A percentile compares a stretch with the other conserved stretches of the same genome.
Conservation (phyloP, 306 rosid genomes). For the Quercus suber region DNA sequence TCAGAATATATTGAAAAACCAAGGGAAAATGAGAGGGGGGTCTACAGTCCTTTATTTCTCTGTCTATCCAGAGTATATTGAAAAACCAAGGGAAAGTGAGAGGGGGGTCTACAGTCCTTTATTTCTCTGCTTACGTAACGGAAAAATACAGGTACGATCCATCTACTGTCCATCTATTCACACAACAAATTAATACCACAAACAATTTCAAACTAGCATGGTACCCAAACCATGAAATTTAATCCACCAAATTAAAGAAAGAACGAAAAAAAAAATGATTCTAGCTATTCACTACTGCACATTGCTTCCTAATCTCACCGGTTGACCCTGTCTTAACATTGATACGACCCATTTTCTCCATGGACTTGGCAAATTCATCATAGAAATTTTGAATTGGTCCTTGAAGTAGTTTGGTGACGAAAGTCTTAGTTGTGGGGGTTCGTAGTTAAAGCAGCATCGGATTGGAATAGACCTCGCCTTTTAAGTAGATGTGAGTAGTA, state of each 20-base stretch:
- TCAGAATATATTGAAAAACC: no score
- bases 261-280: neutral
- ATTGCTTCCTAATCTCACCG: constrained; percentile 81
- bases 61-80: no score
- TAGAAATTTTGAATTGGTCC: constrained; percentile 55
- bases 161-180: neutral
- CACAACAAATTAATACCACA: neutral
- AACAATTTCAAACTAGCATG: neutral
- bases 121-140: neutral
- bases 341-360: constrained; percentile 78
- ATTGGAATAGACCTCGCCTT: constrained; percentile 69
- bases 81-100: no score
- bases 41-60: no score
- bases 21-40: no score
- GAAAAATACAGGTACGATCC: neutral
- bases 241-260: neutral
- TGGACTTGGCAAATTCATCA: constrained; percentile 53
- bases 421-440: constrained; percentile 47
- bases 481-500: constrained; percentile 57
- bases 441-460: constrained; percentile 68
- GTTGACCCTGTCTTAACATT: constrained; percentile 67
- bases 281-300: constrained; percentile 64
- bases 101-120: neutral
- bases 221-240: neutral
- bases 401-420: constrained; percentile 40